Conservation (phyloP, 169 alveolate species). For the Fabrea salina region DNA sequence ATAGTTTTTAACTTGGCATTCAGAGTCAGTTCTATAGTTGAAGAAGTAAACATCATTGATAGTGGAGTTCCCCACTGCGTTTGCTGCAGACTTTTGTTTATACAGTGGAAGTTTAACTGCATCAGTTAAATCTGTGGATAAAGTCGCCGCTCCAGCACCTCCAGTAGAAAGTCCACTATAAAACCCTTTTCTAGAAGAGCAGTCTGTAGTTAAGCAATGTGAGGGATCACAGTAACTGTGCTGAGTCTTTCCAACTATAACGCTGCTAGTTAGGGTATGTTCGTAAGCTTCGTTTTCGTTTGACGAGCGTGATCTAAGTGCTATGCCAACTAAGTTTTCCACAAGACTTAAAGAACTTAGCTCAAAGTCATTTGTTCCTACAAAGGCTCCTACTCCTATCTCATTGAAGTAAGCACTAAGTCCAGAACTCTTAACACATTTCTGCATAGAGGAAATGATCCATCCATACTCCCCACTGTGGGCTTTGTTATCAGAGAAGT, state of each 20-base stretch:
- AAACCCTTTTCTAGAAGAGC: background rate
- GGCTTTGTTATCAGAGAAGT: background rate
- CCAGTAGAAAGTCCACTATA: background rate
- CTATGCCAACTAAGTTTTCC: background rate
- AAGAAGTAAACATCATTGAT: background rate
- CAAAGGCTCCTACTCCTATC: background rate
- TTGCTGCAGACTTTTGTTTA: background rate
- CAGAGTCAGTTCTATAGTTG: background rate
- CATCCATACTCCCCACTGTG: background rate
- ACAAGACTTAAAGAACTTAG: background rate
- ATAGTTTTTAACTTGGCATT: background rate
- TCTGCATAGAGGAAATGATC: background rate
- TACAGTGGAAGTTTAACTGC: background rate
- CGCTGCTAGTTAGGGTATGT: background rate
- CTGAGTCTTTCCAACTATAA: conserved; percentile 10
- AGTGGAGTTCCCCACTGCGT: background rate
- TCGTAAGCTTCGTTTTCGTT: background rate
- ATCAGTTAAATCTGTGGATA: background rate
- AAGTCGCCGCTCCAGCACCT: background rate
- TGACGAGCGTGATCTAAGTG: background rate
- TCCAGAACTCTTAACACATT: background rate
- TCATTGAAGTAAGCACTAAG: background rate
- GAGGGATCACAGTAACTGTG: background rate
- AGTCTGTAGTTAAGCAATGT: background rate
- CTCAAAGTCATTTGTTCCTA: background rate